Percentiles rank a stretch among this genome's conserved stretches.
phyloP scores from a whole-genome alignment of 805 yeast genomes.

The Ogataea neopini region DNA sequence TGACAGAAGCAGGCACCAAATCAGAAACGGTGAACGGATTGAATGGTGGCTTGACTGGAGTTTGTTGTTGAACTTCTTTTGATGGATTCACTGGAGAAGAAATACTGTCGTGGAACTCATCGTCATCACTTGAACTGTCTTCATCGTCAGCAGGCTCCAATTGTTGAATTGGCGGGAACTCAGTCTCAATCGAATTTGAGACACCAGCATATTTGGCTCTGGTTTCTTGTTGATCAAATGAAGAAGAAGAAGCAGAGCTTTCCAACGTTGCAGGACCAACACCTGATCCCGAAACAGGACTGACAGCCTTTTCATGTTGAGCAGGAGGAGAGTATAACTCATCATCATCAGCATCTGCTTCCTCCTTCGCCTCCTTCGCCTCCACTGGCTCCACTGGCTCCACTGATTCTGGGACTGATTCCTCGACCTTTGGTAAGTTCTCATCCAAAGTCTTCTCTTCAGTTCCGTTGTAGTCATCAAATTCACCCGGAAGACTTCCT shows the following conservation, averaged over 20 bases:
- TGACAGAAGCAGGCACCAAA: conserved; percentile 21
- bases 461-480: conserved; percentile 9
- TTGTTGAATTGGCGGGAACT: conserved; percentile 65
- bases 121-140: conserved; percentile 42
- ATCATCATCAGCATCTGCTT: conserved; percentile 8
- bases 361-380: too few relatives aligned
- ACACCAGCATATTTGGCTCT: neutral
- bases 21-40: conserved; percentile 28
- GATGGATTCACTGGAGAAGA: conserved; percentile 18
- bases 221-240: neutral
- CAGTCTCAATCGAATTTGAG: conserved; percentile 36
- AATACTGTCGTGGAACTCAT: conserved; percentile 41
- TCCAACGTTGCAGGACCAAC: too few relatives aligned
- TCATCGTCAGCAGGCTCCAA: conserved; percentile 51
- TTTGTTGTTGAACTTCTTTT: neutral
- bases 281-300: too few relatives aligned
- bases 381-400: too few relatives aligned
- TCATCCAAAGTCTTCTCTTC: conserved; percentile 8
- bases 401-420: too few relatives aligned
- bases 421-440: neutral
- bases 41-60: conserved; percentile 15
- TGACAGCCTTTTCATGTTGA: neutral
- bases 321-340: conserved; percentile 17
- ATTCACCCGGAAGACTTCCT: conserved; percentile 20
- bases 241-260: conserved; percentile 1